Base-by-base conservation (phyloP, 148 eudicot genomes). In the Polygonum maritimum region DNA sequence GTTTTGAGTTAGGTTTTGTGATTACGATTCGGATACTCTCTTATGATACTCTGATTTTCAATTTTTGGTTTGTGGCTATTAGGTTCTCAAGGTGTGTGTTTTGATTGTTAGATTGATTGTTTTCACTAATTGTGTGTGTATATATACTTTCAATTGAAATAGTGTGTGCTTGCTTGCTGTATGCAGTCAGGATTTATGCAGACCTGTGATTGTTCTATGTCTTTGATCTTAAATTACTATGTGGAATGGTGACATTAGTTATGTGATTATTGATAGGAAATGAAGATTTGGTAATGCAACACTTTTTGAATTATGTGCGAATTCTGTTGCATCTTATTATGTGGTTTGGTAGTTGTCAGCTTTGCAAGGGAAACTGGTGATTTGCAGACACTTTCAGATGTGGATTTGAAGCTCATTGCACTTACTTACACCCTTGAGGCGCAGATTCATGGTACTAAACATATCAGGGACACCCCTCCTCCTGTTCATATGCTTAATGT, bases 361-460 rank as follows among this genome's bases (percentile, higher is more conserved):
- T 95, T 95, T 79, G 96, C 98, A 10, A 92, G 89, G 84, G 94
- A 88, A 69, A 95, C 97, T 69, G 98, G 98, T 84, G 98, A 95
- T 79, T 79, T 95, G 82, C 98, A 95, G 80, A 89, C 97, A 8
- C 97, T 95, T 76, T 92, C 97, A 7, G 98, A 94, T 82, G 94
- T 95, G 35, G 98, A 95, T 87, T 82, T 95, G 69, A 95, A 92
- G 88, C 96, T 95, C 48, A 90, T 95, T 88, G 97, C 98, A 58
- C 79, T 95, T 75, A 92, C 98, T n/a, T 87, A 95, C 78, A 89
- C 92, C 51, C 81, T 95, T 82, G 97, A 95, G 78, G 86, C 94
- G 55, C 97, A 92, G 67, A 79, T 87, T 70, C 96, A 90, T 82
- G 98, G 98, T 48, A 90, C 88, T 70, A 84, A 79, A 76, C 94